phyloP scores from a whole-genome alignment of 768 basidiomycete genomes.

The Termitomyces sp. region DNA sequence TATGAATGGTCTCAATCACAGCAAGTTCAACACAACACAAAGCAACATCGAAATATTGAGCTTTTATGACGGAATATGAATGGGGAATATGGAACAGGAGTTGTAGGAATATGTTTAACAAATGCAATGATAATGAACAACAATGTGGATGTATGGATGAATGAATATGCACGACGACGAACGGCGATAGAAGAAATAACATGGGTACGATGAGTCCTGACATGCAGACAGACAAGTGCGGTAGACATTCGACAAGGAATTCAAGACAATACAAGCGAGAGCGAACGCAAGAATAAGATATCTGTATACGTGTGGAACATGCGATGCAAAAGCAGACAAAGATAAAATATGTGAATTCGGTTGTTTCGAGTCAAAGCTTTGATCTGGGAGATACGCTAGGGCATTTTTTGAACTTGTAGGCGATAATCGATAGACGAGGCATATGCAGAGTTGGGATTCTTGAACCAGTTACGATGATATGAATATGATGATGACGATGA shows the following conservation, averaged over 20 bases:
- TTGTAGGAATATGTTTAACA: not conserved
- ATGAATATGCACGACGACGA: not conserved
- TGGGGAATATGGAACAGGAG: not conserved
- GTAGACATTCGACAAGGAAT: not conserved
- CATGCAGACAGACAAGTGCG: not conserved
- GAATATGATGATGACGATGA: not conserved
- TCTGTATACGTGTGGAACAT: not conserved
- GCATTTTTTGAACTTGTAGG: not conserved
- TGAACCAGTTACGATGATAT: not conserved
- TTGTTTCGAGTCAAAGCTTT: not conserved
- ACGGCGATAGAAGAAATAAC: not conserved
- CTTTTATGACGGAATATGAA: not conserved
- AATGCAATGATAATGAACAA: not conserved
- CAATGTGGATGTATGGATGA: not conserved
- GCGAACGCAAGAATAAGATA: not conserved
- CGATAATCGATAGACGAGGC: not conserved
- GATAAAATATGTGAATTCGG: not conserved
- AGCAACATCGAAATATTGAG: not conserved
- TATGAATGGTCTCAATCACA: not conserved
- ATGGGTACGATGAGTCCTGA: not conserved
- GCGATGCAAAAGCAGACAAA: not conserved
- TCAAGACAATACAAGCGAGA: not conserved
- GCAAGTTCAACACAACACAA: not conserved
- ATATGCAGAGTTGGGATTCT: not conserved
- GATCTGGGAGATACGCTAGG: not conserved